phyloP scores from a whole-genome alignment of 495 filamentous ascomycete genomes.

The Penicillium verhagenii region DNA sequence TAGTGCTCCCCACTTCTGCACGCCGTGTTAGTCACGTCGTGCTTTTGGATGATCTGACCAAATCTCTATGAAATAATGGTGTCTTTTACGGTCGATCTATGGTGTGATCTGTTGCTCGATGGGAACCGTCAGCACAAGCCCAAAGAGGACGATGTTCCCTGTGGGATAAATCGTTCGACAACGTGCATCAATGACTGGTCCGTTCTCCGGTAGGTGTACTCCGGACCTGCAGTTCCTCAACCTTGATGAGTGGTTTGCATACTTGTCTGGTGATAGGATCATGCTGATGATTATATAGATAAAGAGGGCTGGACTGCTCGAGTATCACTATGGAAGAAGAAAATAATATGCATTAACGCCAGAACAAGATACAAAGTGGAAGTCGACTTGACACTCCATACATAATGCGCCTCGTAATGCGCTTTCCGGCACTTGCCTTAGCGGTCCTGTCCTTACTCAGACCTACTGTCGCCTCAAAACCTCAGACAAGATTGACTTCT shows the following conservation, averaged over 20 bases:
- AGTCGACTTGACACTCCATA: too few relatives aligned
- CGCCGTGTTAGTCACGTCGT: neutral
- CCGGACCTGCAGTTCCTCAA: too few relatives aligned
- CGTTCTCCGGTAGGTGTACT: neutral
- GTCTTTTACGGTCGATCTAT: neutral
- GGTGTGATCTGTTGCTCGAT: neutral
- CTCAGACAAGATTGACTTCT: constrained; percentile 1
- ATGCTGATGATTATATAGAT: neutral
- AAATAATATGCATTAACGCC: too few relatives aligned
- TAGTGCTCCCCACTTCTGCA: neutral
- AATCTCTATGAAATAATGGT: neutral
- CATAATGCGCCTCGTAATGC: constrained; percentile 17
- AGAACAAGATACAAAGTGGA: too few relatives aligned
- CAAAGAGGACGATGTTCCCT: neutral
- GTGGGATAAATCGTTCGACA: neutral
- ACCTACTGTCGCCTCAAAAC: neutral
- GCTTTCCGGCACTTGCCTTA: constrained; percentile 6
- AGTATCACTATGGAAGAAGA: too few relatives aligned
- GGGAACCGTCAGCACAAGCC: neutral
- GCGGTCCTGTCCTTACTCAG: constrained; percentile 1
- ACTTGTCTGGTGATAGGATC: neutral
- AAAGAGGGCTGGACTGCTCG: neutral
- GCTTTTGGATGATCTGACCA: neutral
- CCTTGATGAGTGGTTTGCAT: neutral
- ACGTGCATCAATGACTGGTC: neutral